Base-by-base conservation (phyloP, 2,329 filamentous ascomycete genomes). In the Laburnicola sp. region DNA sequence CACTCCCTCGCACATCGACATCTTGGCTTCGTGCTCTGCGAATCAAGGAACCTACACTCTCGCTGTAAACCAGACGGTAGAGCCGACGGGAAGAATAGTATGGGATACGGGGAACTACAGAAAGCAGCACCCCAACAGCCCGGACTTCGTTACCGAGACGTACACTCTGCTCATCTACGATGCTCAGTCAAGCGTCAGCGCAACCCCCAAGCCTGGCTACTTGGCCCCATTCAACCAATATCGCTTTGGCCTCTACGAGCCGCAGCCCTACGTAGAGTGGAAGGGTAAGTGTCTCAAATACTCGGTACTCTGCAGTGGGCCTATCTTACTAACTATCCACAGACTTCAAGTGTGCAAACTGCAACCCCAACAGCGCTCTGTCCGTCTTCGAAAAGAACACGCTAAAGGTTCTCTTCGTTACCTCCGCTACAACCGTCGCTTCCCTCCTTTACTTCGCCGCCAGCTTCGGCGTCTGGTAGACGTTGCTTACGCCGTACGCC, bases 151-250 rank as follows among this genome's bases (percentile, higher is more conserved):
- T 31, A 77, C 74, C 6, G 83, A 83, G 40, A 83, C 78, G 38
- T 88, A 87, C 68, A 87, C 83, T 1, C 75, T 88, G 36, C 74
- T 84, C 48, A 79, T 88, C 50, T 82, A 85, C 62, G 85, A 88
- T 68, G 76, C 80, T 6, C 74, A 75, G 26, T 78, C 77, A 54
- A 78, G 76, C 11, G 72, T 82, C 35, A 80, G 72, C 21, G 80
- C 82, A 3, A 72, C 76, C 16, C 72, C 83, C 2, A 67, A 65
- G 10, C 75, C 84, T 0, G 85, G 85, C 4, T 78, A 85, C 62
- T 68, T 88, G 37, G 75, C 72, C 11, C 73, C 77, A 2, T 80
- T 75, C 62, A 76, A 75, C 50, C 74, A 78, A 11, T 82, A 80
- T 62, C 74, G 68, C 4, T 88, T 88, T 62, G 85, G 82, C 53